Base-by-base conservation (phyloP, 352 stramenopile species). In the Stramenopiles sp. region DNA sequence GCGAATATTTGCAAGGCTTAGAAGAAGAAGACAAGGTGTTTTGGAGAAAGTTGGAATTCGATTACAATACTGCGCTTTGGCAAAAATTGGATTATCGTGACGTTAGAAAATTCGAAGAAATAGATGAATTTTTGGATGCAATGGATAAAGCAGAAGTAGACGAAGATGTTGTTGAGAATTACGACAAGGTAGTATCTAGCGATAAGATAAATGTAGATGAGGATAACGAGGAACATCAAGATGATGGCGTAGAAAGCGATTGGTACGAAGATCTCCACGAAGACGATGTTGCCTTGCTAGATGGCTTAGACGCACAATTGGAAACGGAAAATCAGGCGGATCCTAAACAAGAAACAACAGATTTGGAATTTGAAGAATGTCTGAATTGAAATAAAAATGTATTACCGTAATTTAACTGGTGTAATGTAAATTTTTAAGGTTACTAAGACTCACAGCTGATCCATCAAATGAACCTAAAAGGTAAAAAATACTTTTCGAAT, bases 291-390 rank as follows among this genome's bases (percentile, higher is more conserved):
- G 78, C 4, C 1, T 33, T 76, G 8, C 8, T 76, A 80, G 67
- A 81, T 32, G 78, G 14, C 1, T 14, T 32, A 14, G 78, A 67
- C 8, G 78, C 8, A 14, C 4, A 81, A 80, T 14, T 76, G 4
- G 78, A 67, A 81, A 67, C 25, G n/a, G n/a, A 32, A 80, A n/a
- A 75, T 25, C 25, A 80, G 67, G 75, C 29, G 67, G 75, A 80
- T 71, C 25, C 29, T 25, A 75, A 80, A 80, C 29, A 39, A 80
- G 67, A 25, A 80, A 80, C 25, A 80, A 75, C 29, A n/a, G 67
- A 75, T 25, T 25, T 71, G 44, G n/a, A 80, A n/a, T 67, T 88
- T 84, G 82, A 75, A 88, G 32, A 85, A 88, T 76, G 86, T 87
- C 75, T 86, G 84, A 75, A 80, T 87, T 4, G 82, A 7, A 81